Conservation (phyloP, 163 green algal species). For the Scenedesmus sp. region DNA sequence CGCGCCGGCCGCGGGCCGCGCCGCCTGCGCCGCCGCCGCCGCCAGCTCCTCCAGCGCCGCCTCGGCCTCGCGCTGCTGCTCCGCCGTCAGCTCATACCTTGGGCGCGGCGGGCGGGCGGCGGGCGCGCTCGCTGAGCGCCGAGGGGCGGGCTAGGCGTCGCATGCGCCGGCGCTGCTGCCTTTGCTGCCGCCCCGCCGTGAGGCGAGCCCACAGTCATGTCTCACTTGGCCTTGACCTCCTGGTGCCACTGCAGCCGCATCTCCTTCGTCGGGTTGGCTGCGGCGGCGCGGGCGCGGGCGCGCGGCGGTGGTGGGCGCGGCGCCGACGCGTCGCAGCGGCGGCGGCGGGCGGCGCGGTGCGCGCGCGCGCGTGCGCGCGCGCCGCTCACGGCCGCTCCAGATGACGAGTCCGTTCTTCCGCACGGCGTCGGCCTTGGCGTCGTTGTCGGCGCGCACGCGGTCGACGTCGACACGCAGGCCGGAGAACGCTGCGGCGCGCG, state of each 20-base stretch:
- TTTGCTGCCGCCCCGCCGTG: background rate
- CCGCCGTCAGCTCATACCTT: conserved; percentile 78
- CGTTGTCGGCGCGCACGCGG: conserved; percentile 84
- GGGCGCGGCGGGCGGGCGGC: too few species aligned
- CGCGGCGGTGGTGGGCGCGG: too few species aligned
- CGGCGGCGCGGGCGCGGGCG: background rate
- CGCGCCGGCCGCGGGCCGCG: background rate
- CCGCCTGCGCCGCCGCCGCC: conserved; percentile 24
- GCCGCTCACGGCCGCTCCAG: conserved; percentile 66
- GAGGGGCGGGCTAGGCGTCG: too few species aligned
- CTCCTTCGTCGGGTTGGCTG: conserved; percentile 80
- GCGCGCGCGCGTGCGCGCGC: too few species aligned
- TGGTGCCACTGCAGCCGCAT: conserved; percentile 69
- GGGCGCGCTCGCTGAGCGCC: too few species aligned
- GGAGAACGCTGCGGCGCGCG: too few species aligned
- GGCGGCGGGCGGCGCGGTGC: too few species aligned
- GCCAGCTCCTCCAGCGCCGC: conserved; percentile 64
- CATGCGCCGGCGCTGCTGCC: too few species aligned
- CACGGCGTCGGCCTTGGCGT: conserved; percentile 53
- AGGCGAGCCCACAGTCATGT: background rate
- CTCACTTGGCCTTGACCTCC: conserved; percentile 69
- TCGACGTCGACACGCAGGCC: conserved; percentile 90
- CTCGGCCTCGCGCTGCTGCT: conserved; percentile 72
- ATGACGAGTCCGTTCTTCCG: conserved; percentile 93
- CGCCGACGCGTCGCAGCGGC: too few species aligned